These are phyloP conservation scores for Antarctomyces pellizariae DNA, from an alignment of 495 filamentous ascomycete genomes.

Conservation along the genomic window DNA sequence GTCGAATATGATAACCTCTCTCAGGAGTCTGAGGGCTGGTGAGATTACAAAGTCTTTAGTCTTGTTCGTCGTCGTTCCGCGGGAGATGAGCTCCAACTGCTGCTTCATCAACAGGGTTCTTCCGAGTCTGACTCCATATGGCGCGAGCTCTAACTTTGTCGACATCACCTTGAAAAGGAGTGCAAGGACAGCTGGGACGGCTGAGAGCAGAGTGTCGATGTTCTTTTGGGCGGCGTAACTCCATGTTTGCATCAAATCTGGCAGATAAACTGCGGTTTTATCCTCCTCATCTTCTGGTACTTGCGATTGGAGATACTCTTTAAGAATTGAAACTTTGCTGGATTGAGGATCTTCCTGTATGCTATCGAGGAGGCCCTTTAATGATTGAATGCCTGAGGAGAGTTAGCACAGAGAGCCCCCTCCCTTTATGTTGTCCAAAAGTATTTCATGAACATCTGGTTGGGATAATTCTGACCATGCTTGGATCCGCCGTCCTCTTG, in stretches of 20 bases:
- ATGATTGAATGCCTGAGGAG: conserved; percentile 38
- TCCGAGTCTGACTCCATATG: conserved; percentile 47
- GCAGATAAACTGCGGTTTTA: conserved; percentile 33
- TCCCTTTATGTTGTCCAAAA: background rate
- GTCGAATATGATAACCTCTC: conserved; percentile 57
- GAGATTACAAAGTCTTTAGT: conserved; percentile 68
- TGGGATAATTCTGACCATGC: conserved; percentile 27
- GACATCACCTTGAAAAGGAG: conserved; percentile 55
- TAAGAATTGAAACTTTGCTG: conserved; percentile 35
- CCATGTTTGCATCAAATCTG: conserved; percentile 62
- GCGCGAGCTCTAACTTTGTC: conserved; percentile 39
- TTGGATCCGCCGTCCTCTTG: conserved; percentile 35
- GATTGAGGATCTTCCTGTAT: conserved; percentile 29
- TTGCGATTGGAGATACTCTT: conserved; percentile 48
- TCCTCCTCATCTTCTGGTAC: conserved; percentile 28
- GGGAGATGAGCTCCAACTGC: conserved; percentile 46
- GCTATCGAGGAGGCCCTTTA: conserved; percentile 51
- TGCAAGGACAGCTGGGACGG: conserved; percentile 50
- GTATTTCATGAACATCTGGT: background rate
- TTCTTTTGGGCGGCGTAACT: conserved; percentile 44
- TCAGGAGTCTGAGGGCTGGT: conserved; percentile 56
- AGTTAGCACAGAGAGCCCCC: conserved; percentile 8
- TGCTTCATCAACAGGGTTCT: conserved; percentile 48
- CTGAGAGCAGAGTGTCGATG: conserved; percentile 50
- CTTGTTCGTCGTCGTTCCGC: conserved; percentile 46